A percentile compares a stretch with the other conserved stretches of the same genome.
Conservation (phyloP, 768 basidiomycete genomes). For the Russula foetens region DNA sequence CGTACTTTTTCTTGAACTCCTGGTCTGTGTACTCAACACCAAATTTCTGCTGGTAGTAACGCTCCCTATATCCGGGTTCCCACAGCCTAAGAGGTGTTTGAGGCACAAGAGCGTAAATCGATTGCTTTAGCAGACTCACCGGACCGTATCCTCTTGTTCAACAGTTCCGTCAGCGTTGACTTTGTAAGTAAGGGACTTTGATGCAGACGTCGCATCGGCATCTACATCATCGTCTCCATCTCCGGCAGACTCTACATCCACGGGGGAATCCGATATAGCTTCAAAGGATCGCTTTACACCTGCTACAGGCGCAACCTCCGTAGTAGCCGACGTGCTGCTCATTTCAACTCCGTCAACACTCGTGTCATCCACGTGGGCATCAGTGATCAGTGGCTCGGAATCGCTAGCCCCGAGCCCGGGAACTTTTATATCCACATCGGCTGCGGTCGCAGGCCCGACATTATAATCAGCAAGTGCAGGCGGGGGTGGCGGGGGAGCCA, state of each 20-base stretch:
- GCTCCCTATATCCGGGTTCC: conserved; percentile 92
- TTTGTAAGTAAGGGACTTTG: conserved; percentile 49
- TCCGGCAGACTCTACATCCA: conserved; percentile 22
- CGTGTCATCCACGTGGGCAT: neutral
- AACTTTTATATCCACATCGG: conserved; percentile 24
- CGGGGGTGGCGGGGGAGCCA: conserved; percentile 10
- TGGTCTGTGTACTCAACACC: conserved; percentile 60
- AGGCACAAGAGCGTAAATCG: conserved; percentile 10
- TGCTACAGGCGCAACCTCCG: conserved; percentile 20
- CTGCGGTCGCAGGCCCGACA: conserved; percentile 14
- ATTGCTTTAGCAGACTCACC: conserved; percentile 43
- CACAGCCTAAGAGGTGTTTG: conserved; percentile 53
- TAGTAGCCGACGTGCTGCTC: conserved; percentile 7
- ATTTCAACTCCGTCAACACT: conserved; percentile 8
- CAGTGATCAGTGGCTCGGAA: neutral
- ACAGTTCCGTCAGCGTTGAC: conserved; percentile 90
- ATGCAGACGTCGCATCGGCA: conserved; percentile 29
- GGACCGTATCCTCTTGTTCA: conserved; percentile 88
- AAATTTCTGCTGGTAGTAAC: conserved; percentile 95
- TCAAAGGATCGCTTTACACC: conserved; percentile 43
- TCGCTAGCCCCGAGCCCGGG: conserved; percentile 32
- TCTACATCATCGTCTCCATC: conserved; percentile 26
- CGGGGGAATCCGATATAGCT: neutral
- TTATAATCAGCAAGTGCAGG: conserved; percentile 22
- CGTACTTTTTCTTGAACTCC: conserved; percentile 68